phyloP scores from a whole-genome alignment of 495 filamentous ascomycete genomes.

The Aspergillus egyptiacus region DNA sequence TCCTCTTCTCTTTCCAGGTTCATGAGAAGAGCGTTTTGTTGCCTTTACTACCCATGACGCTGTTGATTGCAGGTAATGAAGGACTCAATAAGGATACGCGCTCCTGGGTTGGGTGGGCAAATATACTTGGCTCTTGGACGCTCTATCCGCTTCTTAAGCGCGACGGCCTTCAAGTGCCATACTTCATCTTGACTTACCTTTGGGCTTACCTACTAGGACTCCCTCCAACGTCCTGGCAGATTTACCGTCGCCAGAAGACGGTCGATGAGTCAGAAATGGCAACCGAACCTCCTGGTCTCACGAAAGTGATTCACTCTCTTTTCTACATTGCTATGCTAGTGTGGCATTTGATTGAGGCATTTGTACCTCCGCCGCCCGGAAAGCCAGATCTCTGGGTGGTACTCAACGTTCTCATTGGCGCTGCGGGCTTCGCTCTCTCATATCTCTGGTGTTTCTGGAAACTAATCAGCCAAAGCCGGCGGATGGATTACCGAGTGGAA shows the following conservation, averaged over 20 bases:
- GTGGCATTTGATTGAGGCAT: constrained; percentile 74
- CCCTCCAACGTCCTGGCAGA: constrained; percentile 65
- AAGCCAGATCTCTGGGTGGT: constrained; percentile 96
- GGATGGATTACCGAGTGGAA: constrained; percentile 22
- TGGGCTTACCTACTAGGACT: constrained; percentile 89
- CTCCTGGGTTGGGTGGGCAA: constrained; percentile 89
- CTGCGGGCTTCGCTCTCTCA: constrained; percentile 75
- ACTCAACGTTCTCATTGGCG: constrained; percentile 76
- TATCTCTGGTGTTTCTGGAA: constrained; percentile 85
- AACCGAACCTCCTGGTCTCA: constrained; percentile 43
- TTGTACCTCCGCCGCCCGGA: constrained; percentile 55
- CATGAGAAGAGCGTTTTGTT: constrained; percentile 95
- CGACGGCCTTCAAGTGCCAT: constrained; percentile 78
- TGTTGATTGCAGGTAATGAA: constrained; percentile 69
- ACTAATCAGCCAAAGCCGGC: constrained; percentile 54
- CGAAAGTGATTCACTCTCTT: constrained; percentile 60
- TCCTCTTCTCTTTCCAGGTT: constrained; percentile 93
- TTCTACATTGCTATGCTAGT: constrained; percentile 71
- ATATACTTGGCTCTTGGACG: constrained; percentile 86
- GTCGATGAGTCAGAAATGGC: constrained; percentile 33
- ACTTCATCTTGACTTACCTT: constrained; percentile 71
- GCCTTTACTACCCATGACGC: constrained; percentile 84
- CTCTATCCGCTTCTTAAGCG: constrained; percentile 85
- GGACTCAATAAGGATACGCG: constrained; percentile 69
- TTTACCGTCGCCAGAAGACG: constrained; percentile 47